Evolutionary conservation across 2,329 filamentous ascomycete genomes (phyloP).

Genomic region (Microsporum ferrugineum): DNA sequence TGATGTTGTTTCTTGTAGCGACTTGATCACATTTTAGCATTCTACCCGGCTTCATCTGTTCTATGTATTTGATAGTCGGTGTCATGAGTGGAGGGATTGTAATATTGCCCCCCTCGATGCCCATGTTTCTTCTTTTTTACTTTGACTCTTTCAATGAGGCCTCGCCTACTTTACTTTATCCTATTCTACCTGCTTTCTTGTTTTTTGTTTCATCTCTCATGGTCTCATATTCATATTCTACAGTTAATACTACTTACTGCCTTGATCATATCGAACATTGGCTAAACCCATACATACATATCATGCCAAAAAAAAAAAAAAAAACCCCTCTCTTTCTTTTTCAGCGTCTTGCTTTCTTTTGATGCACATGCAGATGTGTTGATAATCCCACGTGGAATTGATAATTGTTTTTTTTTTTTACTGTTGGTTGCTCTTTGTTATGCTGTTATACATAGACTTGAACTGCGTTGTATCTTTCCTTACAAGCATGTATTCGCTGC

Average conservation of each 20-base stretch:
- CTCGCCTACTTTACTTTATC: background rate
- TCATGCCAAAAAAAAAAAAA: background rate
- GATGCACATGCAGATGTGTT: background rate
- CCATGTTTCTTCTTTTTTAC: background rate
- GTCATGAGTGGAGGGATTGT: background rate
- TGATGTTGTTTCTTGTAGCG: slow-evolving; percentile 1
- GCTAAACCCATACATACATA: background rate
- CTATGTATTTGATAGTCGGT: background rate
- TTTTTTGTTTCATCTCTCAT: background rate
- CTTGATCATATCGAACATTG: background rate
- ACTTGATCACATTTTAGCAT: background rate
- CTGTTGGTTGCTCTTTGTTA: background rate
- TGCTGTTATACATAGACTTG: too few relatives aligned
- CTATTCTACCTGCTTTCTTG: background rate
- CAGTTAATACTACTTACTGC: background rate
- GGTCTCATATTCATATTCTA: background rate
- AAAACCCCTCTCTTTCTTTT: background rate
- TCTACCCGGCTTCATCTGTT: background rate
- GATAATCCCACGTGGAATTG: background rate
- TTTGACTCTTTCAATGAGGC: background rate
- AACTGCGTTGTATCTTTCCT: too few relatives aligned
- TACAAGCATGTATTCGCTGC: too few relatives aligned
- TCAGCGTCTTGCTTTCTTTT: background rate
- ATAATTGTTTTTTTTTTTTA: background rate
- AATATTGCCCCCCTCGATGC: background rate